A percentile compares a stretch with the other conserved stretches of the same genome.
Conservation (phyloP, 1,139 yeast genomes). For the Nakaseomyces uthaithaninus region DNA sequence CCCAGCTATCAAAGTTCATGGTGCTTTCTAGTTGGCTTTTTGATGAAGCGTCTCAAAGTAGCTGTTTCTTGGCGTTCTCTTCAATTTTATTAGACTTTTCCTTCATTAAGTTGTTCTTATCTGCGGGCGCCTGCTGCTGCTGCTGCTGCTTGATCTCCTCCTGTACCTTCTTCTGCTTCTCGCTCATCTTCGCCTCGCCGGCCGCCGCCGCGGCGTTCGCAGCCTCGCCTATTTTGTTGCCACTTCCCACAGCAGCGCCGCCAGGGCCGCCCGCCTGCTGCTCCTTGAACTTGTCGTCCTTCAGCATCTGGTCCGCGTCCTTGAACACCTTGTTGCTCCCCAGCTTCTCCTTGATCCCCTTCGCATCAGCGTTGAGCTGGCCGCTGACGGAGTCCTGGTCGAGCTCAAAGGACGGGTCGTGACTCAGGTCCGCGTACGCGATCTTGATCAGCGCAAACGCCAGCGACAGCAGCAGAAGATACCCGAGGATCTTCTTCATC, state of each 20-base stretch:
- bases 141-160: conserved; percentile 8
- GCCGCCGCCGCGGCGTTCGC: conserved; percentile 3
- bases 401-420: conserved; percentile 22
- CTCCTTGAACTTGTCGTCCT: not conserved
- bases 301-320: conserved; percentile 1
- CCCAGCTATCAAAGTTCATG: too few relatives aligned
- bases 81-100: conserved; percentile 15
- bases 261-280: conserved; percentile 6
- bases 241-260: conserved; percentile 6
- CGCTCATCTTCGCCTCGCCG: conserved; percentile 2
- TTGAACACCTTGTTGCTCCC: conserved; percentile 4
- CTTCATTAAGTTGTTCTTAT: conserved; percentile 24
- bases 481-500: conserved; percentile 36
- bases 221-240: conserved; percentile 1
- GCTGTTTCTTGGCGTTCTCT: conserved; percentile 16
- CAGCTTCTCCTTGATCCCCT: conserved; percentile 7
- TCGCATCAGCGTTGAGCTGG: conserved; percentile 1
- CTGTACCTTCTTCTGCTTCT: conserved; percentile 7
- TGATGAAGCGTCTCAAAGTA: not conserved
- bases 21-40: not conserved
- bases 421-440: conserved; percentile 15
- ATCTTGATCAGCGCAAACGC: conserved; percentile 30
- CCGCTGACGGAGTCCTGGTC: conserved; percentile 13
- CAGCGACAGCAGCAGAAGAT: conserved; percentile 30
- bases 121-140: conserved; percentile 12